A percentile compares a stretch with the other conserved stretches of the same genome.
Conservation (phyloP, 108 stramenopile genomes). For the Parietichytrium sp. region DNA sequence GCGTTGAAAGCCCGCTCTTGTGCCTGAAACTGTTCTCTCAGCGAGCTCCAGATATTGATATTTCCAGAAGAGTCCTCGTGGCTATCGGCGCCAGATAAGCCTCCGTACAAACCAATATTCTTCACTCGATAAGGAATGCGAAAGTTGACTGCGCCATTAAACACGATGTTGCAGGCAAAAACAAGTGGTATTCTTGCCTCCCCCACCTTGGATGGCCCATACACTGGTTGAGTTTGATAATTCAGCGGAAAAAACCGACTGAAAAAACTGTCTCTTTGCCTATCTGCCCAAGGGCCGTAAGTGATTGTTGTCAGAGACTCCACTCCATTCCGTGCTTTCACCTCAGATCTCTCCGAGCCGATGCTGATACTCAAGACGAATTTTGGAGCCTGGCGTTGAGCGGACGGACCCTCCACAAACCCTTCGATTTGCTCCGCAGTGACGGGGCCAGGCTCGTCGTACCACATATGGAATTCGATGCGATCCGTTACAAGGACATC, state of each 20-base stretch:
- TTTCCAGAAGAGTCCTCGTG: background rate
- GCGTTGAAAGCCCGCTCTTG: no score
- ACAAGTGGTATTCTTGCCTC: background rate
- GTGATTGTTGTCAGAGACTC: background rate
- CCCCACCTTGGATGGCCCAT: background rate
- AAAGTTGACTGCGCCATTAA: background rate
- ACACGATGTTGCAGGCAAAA: background rate
- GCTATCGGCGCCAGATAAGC: background rate
- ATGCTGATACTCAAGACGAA: background rate
- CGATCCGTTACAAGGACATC: conserved; percentile 8
- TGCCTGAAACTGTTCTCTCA: no score
- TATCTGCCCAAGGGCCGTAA: conserved; percentile 18
- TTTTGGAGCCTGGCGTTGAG: background rate
- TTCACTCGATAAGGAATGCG: conserved; percentile 33
- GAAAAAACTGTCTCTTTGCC: background rate
- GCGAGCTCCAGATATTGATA: no score
- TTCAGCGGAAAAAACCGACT: background rate
- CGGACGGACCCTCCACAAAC: no score
- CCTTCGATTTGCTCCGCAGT: conserved; percentile 6
- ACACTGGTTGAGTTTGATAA: conserved; percentile 3
- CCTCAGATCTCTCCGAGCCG: no score
- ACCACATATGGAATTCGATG: background rate
- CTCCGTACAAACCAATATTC: conserved; percentile 12
- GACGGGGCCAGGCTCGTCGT: background rate
- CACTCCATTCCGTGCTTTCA: no score